phyloP scores from a whole-genome alignment of 1,139 yeast species.

The Wickerhamiella pararugosa region DNA sequence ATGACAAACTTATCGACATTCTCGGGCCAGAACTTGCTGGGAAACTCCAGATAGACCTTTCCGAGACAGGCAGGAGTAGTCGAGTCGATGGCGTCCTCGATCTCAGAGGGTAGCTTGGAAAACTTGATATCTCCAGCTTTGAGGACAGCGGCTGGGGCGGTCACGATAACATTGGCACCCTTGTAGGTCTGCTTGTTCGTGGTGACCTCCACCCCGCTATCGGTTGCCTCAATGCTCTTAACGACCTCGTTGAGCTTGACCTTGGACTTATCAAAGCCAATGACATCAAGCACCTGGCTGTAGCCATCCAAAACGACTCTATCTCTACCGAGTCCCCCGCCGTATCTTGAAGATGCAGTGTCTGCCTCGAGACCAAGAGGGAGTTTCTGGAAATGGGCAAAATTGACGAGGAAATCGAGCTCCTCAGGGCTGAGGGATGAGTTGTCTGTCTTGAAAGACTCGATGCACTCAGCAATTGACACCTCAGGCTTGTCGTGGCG shows the following conservation, averaged over 20 bases:
- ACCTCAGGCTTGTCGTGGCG: slow-evolving; percentile 35
- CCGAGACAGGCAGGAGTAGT: slow-evolving; percentile 63
- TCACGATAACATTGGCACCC: slow-evolving; percentile 45
- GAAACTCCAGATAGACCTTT: slow-evolving; percentile 64
- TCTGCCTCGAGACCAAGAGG: slow-evolving; percentile 56
- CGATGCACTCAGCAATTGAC: slow-evolving; percentile 37
- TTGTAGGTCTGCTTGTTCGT: slow-evolving; percentile 20
- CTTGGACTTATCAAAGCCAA: slow-evolving; percentile 28
- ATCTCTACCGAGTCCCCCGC: slow-evolving; percentile 76
- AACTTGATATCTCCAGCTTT: slow-evolving; percentile 38
- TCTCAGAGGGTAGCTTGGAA: slow-evolving; percentile 19
- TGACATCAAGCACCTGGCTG: slow-evolving; percentile 16
- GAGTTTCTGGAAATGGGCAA: slow-evolving; percentile 43
- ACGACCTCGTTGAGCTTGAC: slow-evolving; percentile 38
- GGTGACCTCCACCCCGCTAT: slow-evolving; percentile 16
- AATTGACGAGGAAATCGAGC: slow-evolving; percentile 27
- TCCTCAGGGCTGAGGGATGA: slow-evolving; percentile 8
- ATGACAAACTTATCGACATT: slow-evolving; percentile 37
- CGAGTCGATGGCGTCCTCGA: slow-evolving; percentile 33
- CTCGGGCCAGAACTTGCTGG: slow-evolving; percentile 50
- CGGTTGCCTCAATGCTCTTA: slow-evolving; percentile 23
- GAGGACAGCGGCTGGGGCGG: slow-evolving; percentile 63
- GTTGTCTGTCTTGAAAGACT: slow-evolving; percentile 24
- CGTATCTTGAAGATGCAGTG: slow-evolving; percentile 21
- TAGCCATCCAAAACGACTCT: slow-evolving; percentile 78